Conservation (phyloP, 73 alveolate genomes). For the Paramecium primaurelia region DNA sequence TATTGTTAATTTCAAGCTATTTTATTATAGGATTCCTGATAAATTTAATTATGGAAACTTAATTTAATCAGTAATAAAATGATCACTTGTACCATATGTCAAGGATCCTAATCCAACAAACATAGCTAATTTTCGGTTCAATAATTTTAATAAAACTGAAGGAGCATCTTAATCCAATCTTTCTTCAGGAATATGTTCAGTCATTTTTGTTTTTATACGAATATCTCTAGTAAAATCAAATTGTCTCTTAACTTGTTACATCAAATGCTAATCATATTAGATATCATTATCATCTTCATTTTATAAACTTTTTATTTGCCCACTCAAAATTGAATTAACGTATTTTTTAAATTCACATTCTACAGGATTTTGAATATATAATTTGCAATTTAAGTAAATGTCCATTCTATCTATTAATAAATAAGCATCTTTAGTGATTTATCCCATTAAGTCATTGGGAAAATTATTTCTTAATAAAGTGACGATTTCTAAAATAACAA, state of each 20-base stretch:
- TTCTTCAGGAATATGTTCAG: conserved; percentile 59
- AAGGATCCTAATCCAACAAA: conserved; percentile 97
- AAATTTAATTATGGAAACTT: conserved; percentile 86
- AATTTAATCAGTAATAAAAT: conserved; percentile 91
- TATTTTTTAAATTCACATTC: conserved; percentile 46
- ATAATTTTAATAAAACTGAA: conserved; percentile 77
- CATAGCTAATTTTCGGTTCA: conserved; percentile 83
- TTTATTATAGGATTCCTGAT: conserved; percentile 84
- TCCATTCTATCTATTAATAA: conserved; percentile 47
- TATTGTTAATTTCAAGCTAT: conserved; percentile 69
- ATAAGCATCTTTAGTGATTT: conserved; percentile 13
- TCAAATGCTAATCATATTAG: not conserved
- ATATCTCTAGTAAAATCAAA: conserved; percentile 53
- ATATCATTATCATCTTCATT: conserved; percentile 46
- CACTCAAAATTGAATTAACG: conserved; percentile 46
- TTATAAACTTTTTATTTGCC: conserved; percentile 8
- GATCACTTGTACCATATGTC: conserved; percentile 84
- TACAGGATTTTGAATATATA: not conserved
- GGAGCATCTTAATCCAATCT: conserved; percentile 55
- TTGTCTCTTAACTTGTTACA: conserved; percentile 41
- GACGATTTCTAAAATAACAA: not conserved
- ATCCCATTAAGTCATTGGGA: not conserved
- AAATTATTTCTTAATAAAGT: not conserved
- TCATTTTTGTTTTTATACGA: conserved; percentile 44
- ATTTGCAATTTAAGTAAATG: conserved; percentile 19